Evolutionary conservation across 2,329 filamentous ascomycete genomes (phyloP).

Genomic region (Scolecobasidium constrictum): DNA sequence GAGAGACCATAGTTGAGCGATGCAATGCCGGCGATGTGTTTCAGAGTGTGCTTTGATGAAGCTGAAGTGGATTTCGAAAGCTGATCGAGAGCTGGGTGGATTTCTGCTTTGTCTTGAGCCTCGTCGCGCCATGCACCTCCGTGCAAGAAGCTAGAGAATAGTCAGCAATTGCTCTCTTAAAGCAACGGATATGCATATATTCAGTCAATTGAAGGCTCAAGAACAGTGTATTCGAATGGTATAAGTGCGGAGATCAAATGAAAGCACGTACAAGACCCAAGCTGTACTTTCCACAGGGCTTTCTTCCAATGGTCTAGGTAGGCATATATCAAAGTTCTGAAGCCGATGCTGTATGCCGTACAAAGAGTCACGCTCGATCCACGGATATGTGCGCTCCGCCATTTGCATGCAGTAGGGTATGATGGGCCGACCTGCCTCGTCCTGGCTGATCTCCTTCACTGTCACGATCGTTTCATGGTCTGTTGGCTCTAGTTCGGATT

Average conservation of each 20-base stretch:
- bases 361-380: neutral
- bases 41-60: neutral
- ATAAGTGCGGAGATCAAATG: no score
- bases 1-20: neutral
- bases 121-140: neutral
- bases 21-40: neutral
- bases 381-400: no score
- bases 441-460: no score
- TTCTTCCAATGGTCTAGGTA: neutral
- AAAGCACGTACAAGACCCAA: neutral
- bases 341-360: neutral
- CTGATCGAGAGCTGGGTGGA: neutral
- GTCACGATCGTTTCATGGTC: no score
- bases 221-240: no score
- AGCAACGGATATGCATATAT: no score
- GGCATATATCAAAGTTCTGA: neutral
- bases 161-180: neutral
- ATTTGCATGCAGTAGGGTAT: no score
- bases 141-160: neutral
- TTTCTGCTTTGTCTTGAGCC: neutral
- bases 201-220: no score
- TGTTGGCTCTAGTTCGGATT: no score
- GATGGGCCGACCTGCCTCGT: no score
- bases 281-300: neutral
- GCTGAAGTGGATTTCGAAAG: neutral